Base-by-base conservation (phyloP, 2,329 filamentous ascomycete species). In the Aciculosporium take region DNA sequence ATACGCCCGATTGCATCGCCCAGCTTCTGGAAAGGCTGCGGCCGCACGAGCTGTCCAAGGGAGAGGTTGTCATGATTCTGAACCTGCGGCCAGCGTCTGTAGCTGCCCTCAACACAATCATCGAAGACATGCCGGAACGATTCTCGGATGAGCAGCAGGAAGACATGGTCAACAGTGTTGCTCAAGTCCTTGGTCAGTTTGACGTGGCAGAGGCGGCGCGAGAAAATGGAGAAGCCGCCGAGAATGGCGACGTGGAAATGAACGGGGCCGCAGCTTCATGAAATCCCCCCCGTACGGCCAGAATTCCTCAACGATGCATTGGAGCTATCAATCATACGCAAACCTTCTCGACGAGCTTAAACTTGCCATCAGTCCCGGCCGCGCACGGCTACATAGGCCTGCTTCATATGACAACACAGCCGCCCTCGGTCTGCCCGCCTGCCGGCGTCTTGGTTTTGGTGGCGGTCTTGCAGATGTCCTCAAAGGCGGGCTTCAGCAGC, bases 1-100 rank as follows among this genome's bases (percentile, higher is more conserved):
- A 77, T 57, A 64, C 64, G 40, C 55, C 68, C n/a, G 58, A 60
- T 8, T 68, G 67, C 39, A 72, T 81, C 46, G 52, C 61, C 6
- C 58, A 54, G 20, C 68, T 84, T 31, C 62, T 82, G 31, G 60
- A 71, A 51, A 65, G 62, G 20, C 61, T 83, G 38, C 66, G 68
- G 9, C 64, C 63, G 1, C 80, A 71, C 56, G 67, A 74, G 35
- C 66, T 83, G 42, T 73, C 74, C 59, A 83, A 83, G 63, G 75
- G 75, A 41, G 79, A 83, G 58, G 61, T 79, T 41, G 62, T 83
- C 53, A 80, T 81, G 73, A 71, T 83, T 37, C 56, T 82, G 49
- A 83, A 84, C 54, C 60, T 80, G 33, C 69, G 79, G 9, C 79
- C 79, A 0, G 65, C 66, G 18, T 72, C 66, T 23, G 63, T 68